Conservation (phyloP, 176 grass and related monocot species). For the Hordeum marinum region DNA sequence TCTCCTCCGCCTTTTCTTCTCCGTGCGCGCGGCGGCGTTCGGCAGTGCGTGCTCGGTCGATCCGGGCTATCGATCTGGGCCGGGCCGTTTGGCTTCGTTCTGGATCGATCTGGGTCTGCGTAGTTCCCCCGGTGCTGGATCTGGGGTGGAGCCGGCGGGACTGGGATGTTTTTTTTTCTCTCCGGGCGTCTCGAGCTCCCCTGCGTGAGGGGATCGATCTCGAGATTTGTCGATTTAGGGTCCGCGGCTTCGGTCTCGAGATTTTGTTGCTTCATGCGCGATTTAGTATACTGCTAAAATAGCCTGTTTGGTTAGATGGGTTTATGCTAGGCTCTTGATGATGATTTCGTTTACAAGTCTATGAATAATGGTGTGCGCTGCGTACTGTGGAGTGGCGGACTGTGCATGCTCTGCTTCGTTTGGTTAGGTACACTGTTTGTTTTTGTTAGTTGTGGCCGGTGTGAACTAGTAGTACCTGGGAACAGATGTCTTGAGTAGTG, state of each 20-base stretch:
- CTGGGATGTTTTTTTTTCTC: fast-evolving
- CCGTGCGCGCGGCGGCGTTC: too few relatives aligned
- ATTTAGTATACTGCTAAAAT: not conserved
- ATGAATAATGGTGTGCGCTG: not conserved
- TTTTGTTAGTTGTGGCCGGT: not conserved
- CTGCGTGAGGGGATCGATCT: not conserved
- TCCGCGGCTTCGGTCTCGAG: not conserved
- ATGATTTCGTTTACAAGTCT: not conserved
- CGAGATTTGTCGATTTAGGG: not conserved
- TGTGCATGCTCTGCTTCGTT: not conserved
- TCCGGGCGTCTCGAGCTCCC: too few relatives aligned
- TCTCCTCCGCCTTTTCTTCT: not conserved
- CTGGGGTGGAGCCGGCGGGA: not conserved
- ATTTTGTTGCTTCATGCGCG: not conserved
- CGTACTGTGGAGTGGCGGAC: not conserved
- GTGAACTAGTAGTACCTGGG: not conserved
- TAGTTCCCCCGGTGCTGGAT: not conserved
- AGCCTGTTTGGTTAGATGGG: too few relatives aligned
- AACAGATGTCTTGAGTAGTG: not conserved
- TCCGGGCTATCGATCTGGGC: not conserved
- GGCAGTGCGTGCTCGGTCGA: too few relatives aligned
- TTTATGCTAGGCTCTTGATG: not conserved
- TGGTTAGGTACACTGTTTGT: not conserved
- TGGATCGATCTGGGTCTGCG: not conserved
- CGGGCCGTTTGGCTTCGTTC: not conserved